Percentiles rank a stretch among this genome's conserved stretches.
Conservation (phyloP, 169 alveolate genomes). For the Plasmodium fragile region DNA sequence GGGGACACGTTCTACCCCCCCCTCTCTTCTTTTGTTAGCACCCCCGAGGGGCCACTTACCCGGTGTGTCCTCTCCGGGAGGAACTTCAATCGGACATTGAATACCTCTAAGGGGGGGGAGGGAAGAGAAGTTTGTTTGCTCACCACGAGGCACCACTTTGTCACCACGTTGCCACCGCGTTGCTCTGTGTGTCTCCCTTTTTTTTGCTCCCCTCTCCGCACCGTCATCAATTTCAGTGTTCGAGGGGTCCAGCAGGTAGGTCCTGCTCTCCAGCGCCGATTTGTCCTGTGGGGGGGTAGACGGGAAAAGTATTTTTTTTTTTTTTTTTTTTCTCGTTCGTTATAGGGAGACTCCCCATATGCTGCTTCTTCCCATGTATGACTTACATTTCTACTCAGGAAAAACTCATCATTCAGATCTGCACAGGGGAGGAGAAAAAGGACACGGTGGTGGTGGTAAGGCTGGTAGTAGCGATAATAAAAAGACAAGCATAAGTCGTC, state of each 20-base stretch:
- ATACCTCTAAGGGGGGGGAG: slow-evolving; percentile 20
- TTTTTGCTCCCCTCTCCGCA: background rate
- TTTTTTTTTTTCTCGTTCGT: background rate
- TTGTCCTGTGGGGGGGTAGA: slow-evolving; percentile 22
- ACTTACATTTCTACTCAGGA: slow-evolving; percentile 40
- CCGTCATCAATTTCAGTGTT: slow-evolving; percentile 57
- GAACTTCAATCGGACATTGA: slow-evolving; percentile 37
- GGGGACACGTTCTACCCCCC: background rate
- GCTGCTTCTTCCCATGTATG: background rate
- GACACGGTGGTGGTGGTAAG: background rate
- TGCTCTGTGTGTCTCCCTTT: background rate
- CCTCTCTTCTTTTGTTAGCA: background rate
- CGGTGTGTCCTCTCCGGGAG: slow-evolving; percentile 29
- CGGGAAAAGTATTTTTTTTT: background rate
- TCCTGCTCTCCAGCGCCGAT: slow-evolving; percentile 43
- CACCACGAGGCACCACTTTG: background rate
- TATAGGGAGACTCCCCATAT: background rate
- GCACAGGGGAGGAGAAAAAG: background rate
- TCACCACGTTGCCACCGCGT: background rate
- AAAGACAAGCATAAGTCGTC: background rate
- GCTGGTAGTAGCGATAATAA: too few species aligned
- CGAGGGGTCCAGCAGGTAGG: slow-evolving; percentile 43
- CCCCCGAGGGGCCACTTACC: background rate
- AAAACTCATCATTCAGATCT: slow-evolving; percentile 47
- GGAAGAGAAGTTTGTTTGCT: background rate